phyloP scores from a whole-genome alignment of 805 yeast genomes.

The Metschnikowia kunwiensis region DNA sequence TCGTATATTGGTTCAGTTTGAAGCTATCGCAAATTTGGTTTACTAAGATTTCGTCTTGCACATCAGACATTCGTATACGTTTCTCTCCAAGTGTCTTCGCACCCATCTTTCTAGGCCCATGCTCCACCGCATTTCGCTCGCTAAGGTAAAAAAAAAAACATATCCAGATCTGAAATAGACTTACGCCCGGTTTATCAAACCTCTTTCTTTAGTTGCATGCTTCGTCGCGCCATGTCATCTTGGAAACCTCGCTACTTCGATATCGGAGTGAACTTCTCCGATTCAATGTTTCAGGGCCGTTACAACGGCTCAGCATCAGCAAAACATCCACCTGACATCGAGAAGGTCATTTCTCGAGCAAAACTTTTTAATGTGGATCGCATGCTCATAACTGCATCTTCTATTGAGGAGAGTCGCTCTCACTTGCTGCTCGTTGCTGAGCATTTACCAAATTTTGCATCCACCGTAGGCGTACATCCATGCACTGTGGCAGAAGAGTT shows the following conservation, averaged over 20 bases:
- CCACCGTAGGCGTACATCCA: constrained; percentile 96
- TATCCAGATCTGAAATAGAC: no score
- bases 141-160: no score
- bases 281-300: constrained; percentile 78
- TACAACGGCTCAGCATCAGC: constrained; percentile 59
- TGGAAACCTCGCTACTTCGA: constrained; percentile 46
- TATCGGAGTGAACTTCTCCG: constrained; percentile 75
- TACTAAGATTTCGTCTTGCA: no score
- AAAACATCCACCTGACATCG: constrained; percentile 66
- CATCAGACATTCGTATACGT: no score
- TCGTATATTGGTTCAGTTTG: no score
- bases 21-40: no score
- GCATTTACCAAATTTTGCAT: constrained; percentile 28
- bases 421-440: constrained; percentile 55
- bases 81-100: no score
- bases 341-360: constrained; percentile 65
- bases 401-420: constrained; percentile 59
- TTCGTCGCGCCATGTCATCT: constrained; percentile 9
- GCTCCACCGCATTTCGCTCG: no score
- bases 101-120: no score
- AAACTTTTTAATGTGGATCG: constrained; percentile 57
- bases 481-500: constrained; percentile 63
- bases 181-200: no score
- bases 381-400: constrained; percentile 82
- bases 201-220: constrained; percentile 2